Conservation (phyloP, 2,329 filamentous ascomycete species). For the Nothomitra cinnamomea region DNA sequence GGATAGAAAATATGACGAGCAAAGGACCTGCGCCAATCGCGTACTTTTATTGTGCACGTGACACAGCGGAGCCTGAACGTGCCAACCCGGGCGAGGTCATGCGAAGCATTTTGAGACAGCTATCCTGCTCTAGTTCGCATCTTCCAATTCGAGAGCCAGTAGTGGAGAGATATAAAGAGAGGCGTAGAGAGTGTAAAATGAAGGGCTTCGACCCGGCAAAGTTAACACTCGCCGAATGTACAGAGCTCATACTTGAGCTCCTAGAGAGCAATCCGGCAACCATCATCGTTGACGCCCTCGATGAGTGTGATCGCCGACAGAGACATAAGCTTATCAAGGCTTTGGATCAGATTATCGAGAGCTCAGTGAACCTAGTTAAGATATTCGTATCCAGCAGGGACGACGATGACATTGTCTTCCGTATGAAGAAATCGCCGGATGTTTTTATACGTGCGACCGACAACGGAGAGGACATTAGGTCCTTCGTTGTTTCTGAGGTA, state of each 20-base stretch:
- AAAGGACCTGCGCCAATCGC: not conserved
- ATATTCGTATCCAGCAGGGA: slow-evolving; percentile 21
- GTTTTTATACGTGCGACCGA: slow-evolving; percentile 14
- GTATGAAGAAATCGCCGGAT: slow-evolving; percentile 14
- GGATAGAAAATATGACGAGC: too few relatives aligned
- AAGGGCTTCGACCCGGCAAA: not conserved
- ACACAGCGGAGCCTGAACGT: not conserved
- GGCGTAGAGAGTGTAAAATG: not conserved
- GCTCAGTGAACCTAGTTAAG: slow-evolving; percentile 17
- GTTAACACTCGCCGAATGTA: not conserved
- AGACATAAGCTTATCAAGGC: slow-evolving; percentile 14
- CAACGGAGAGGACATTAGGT: slow-evolving; percentile 17
- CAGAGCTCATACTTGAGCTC: slow-evolving; percentile 13
- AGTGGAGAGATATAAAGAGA: not conserved
- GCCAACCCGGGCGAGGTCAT: not conserved
- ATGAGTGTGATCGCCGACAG: slow-evolving; percentile 17
- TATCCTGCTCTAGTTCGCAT: not conserved
- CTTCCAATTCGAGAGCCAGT: not conserved
- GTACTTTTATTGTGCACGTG: not conserved
- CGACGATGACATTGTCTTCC: slow-evolving; percentile 13
- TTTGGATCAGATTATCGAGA: slow-evolving; percentile 15
- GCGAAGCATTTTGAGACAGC: not conserved
- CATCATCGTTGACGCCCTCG: slow-evolving; percentile 21
- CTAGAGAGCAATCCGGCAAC: slow-evolving; percentile 13
- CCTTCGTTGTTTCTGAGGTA: slow-evolving; percentile 13